Conservation (phyloP, 768 basidiomycete genomes). For the Kwoniella mangroviensis region DNA sequence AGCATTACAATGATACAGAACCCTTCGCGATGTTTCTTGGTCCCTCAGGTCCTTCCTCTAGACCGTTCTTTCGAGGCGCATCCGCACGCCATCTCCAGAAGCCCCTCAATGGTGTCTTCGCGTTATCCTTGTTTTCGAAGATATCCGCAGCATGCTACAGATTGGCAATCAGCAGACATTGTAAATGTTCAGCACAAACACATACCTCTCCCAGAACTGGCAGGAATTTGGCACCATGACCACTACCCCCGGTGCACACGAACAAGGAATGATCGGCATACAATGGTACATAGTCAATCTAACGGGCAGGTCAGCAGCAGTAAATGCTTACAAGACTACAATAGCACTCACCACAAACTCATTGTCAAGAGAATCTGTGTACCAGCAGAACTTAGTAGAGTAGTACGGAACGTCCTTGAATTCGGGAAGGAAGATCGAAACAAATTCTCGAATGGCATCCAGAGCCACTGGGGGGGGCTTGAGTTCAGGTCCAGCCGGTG, state of each 20-base stretch:
- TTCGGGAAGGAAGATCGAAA: conserved; percentile 34
- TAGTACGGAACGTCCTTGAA: conserved; percentile 33
- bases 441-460: conserved; percentile 25
- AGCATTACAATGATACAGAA: too few species aligned
- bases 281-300: conserved; percentile 34
- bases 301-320: neutral
- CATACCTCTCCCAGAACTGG: conserved; percentile 35
- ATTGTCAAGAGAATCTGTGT: conserved; percentile 41
- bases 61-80: conserved; percentile 23
- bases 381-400: conserved; percentile 40
- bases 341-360: conserved; percentile 1
- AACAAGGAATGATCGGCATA: conserved; percentile 27
- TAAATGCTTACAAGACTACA: neutral
- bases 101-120: conserved; percentile 13
- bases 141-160: conserved; percentile 26
- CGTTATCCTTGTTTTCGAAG: conserved; percentile 16
- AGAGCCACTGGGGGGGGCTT: conserved; percentile 34
- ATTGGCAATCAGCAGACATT: neutral
- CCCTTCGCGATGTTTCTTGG: neutral
- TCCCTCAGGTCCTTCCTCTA: conserved; percentile 26
- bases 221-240: conserved; percentile 41
- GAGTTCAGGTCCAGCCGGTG: conserved; percentile 12
- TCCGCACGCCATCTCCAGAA: conserved; percentile 32
- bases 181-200: neutral
- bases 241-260: conserved; percentile 30